Evolutionary conservation across 2,329 filamentous ascomycete genomes (phyloP), one percentile per base, ranked within the genome.

Genomic region (Diplodia seriata): DNA sequence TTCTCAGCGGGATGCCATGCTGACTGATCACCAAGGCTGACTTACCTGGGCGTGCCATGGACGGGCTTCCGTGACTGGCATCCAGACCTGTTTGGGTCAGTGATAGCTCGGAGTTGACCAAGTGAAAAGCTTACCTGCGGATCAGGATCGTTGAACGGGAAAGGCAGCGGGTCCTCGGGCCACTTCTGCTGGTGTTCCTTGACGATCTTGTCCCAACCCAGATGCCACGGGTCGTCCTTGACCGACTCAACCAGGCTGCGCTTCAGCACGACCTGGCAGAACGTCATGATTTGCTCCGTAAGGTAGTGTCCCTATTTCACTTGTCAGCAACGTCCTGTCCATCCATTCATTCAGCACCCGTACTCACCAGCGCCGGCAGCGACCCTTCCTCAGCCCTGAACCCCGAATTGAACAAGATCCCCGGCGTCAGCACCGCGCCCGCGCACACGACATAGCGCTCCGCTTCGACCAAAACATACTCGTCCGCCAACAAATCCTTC

Each of bases 191-290:
- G 18, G 51, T 54, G 51, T 33, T 18, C 18, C 23, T n/a, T 9
- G 6, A 54, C 23, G 6, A 9, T 31, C 14, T 33, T 72, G 56
- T 36, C 12, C 14, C 51, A 54, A 4, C 51, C 51, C 26, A 54
- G 9, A 6, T 36, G 26, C 40, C 40, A 43, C 15, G 40, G 18
- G 29, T 54, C 51, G 0, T 31, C 29, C 4, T 29, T n/a, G 26
- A 54, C 31, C 14, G 23, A 6, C 5, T 54, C 26, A 1, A 74
- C 54, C 11, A 72, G 33, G 12, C 62, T 18, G 7, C 68, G 49
- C 12, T 70, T 71, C 8, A 76, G 71, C 15, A 70, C 68, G 11
- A 76, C 51, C 57, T 76, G 74, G 68, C 74, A 75, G 57, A 76
- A 73, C 3, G 70, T 57, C 69, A 74, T 72, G 4, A 69, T 70